phyloP scores from a whole-genome alignment of 306 rosid species.

The Glycyrrhiza uralensis region DNA sequence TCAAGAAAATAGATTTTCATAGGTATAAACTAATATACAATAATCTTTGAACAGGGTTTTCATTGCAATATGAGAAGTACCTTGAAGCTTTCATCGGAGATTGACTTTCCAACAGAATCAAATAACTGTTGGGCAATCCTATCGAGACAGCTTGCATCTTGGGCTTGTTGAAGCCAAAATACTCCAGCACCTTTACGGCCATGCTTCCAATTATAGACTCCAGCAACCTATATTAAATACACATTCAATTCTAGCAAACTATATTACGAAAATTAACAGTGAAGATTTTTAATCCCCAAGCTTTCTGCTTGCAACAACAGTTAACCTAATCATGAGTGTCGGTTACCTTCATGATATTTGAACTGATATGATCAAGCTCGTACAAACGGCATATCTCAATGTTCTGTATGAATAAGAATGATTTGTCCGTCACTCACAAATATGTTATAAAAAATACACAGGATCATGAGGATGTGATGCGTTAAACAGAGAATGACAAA shows the following conservation, averaged over 20 bases:
- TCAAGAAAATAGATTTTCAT: neutral
- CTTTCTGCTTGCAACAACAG: conserved; percentile 2
- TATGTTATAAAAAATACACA: conserved; percentile 20
- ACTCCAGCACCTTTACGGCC: conserved; percentile 87
- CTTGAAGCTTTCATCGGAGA: conserved; percentile 92
- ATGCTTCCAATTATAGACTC: conserved; percentile 92
- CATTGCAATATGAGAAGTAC: conserved; percentile 33
- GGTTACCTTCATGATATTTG: conserved; percentile 81
- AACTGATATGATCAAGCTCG: conserved; percentile 64
- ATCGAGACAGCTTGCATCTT: conserved; percentile 70
- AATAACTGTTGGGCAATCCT: conserved; percentile 87
- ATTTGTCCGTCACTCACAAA: conserved; percentile 27
- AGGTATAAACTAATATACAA: neutral
- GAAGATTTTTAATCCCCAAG: conserved; percentile 1
- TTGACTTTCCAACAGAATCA: conserved; percentile 88
- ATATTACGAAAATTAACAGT: neutral
- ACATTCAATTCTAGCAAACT: conserved; percentile 5
- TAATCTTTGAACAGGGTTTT: neutral
- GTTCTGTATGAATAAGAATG: conserved; percentile 49
- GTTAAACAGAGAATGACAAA: conserved; percentile 17
- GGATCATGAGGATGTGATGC: neutral
- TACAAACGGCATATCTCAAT: conserved; percentile 89
- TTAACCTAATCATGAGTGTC: conserved; percentile 17
- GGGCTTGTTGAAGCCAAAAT: conserved; percentile 93
- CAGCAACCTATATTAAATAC: conserved; percentile 63